Conservation (phyloP, 164 flowering plant species). For the Aristolochia fimbriata region DNA sequence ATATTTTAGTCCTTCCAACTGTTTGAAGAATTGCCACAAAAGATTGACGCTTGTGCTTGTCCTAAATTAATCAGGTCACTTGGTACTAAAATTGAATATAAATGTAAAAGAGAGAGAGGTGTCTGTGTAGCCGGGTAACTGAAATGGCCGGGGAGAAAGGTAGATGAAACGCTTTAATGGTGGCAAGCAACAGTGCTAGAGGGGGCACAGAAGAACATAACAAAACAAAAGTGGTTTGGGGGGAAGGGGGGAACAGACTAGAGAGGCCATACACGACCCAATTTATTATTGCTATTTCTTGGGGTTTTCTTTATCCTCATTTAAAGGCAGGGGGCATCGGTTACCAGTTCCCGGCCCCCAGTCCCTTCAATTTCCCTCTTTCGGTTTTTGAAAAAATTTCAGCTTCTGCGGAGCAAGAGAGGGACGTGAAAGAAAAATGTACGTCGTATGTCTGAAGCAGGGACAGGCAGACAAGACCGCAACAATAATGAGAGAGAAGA, state of each 20-base stretch:
- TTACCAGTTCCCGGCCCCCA: not conserved
- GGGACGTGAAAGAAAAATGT: conserved; percentile 1
- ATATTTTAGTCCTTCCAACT: too few species aligned
- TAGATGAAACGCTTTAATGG: not conserved
- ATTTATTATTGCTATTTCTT: not conserved
- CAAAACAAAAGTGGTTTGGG: not conserved
- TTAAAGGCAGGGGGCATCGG: not conserved
- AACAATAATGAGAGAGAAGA: not conserved
- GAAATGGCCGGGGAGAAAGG: not conserved
- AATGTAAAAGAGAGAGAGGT: too few species aligned
- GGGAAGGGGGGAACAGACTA: not conserved
- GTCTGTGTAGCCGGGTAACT: too few species aligned
- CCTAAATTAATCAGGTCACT: too few species aligned
- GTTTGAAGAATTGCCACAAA: too few species aligned
- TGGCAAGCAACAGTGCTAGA: not conserved
- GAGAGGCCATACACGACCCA: not conserved
- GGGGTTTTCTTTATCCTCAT: not conserved
- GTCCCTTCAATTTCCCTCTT: not conserved
- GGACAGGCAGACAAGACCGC: conserved; percentile 2
- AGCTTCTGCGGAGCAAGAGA: conserved; percentile 1
- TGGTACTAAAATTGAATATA: too few species aligned
- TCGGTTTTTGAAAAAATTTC: not conserved
- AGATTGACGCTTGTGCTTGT: too few species aligned
- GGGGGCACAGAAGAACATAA: not conserved
- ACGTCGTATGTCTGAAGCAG: conserved; percentile 1